Percentiles rank a stretch among this genome's conserved stretches.
Conservation (phyloP, 2,329 filamentous ascomycete genomes). For the Tolypocladium tundrense region DNA sequence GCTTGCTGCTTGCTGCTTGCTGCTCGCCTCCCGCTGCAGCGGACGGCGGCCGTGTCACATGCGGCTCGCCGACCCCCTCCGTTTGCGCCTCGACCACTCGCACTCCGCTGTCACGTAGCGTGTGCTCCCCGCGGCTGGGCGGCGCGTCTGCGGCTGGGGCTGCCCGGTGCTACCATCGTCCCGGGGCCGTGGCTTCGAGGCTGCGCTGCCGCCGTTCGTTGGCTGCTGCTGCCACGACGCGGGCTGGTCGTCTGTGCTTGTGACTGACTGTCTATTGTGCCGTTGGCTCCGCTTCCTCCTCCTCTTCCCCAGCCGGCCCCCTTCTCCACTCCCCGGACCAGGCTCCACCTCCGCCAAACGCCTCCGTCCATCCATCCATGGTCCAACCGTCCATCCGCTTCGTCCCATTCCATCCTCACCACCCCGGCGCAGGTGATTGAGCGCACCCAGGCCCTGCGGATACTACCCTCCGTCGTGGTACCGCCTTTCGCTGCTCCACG, state of each 20-base stretch:
- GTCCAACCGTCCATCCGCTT: conserved; percentile 2
- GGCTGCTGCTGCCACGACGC: no score
- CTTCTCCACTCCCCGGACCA: not conserved
- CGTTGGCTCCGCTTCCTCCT: not conserved
- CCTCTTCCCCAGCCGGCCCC: not conserved
- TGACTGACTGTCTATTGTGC: not conserved
- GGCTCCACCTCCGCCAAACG: not conserved
- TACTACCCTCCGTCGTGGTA: conserved; percentile 6
- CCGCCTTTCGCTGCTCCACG: not conserved
- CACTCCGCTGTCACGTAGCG: conserved; percentile 1
- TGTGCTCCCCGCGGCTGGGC: not conserved
- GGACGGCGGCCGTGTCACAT: no score
- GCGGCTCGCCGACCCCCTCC: no score
- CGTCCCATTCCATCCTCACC: conserved; percentile 1
- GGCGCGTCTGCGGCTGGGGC: no score
- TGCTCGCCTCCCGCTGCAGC: no score
- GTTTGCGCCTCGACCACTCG: no score
- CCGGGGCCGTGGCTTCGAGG: not conserved
- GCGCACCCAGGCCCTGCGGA: conserved; percentile 2
- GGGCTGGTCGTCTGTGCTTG: not conserved
- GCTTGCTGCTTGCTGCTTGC: no score
- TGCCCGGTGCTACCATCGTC: not conserved
- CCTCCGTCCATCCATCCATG: conserved; percentile 2
- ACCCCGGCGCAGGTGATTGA: not conserved
- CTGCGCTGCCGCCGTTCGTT: no score